Percentiles rank a stretch among this genome's conserved stretches.
These are phyloP conservation scores for Aspergillus cavernicola DNA, from an alignment of 495 filamentous ascomycete genomes.

Conservation along the genomic window DNA sequence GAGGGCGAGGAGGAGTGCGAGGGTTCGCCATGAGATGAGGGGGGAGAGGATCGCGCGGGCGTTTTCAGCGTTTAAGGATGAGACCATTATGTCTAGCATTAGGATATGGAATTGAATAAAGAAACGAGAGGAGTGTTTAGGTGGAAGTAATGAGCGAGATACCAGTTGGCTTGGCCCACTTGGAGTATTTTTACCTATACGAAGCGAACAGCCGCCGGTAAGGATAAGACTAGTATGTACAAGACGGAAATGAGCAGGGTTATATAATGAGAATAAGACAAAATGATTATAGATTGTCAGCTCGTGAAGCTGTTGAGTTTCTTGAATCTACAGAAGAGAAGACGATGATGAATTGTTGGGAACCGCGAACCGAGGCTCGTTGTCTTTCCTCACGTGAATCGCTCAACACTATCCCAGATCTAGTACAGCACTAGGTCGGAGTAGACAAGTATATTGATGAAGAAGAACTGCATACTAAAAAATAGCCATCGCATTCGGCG, in stretches of 20 bases:
- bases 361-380: constrained; percentile 10
- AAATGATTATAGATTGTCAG: neutral
- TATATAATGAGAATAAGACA: neutral
- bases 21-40: constrained; percentile 47
- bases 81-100: constrained; percentile 24
- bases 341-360: constrained; percentile 7
- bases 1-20: constrained; percentile 52
- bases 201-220: neutral
- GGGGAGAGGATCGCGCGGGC: constrained; percentile 24
- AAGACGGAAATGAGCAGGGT: neutral
- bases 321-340: too few species aligned
- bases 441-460: neutral
- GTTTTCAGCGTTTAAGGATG: neutral
- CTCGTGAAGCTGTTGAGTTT: constrained; percentile 5
- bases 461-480: constrained; percentile 23
- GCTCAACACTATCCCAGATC: too few species aligned
- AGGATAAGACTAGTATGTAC: neutral
- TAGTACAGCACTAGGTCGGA: too few species aligned
- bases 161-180: too few species aligned
- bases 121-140: neutral
- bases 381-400: constrained; percentile 8
- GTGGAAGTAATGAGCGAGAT: neutral
- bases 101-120: constrained; percentile 11
- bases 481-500: constrained; percentile 47
- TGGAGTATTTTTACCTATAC: too few species aligned